Percentiles rank a stretch among this genome's conserved stretches.
These are phyloP conservation scores for Dioscorea alata DNA, from an alignment of 106 monocot species.

Conservation along the genomic window DNA sequence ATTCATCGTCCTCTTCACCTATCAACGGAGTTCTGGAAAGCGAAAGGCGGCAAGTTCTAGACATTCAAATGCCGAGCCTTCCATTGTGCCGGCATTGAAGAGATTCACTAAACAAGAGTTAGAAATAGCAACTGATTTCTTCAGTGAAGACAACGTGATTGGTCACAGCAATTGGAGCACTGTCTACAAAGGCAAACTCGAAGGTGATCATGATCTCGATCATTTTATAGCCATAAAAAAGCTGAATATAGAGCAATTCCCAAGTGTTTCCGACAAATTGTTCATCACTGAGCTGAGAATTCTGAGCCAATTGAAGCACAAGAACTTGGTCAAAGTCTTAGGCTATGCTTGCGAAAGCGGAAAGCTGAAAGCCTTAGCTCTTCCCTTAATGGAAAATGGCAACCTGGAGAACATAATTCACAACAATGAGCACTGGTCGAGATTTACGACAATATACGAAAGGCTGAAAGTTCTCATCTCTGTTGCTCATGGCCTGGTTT, in stretches of 20 bases:
- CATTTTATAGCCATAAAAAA: constrained; percentile 58
- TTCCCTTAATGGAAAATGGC: constrained; percentile 77
- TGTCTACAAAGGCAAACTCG: constrained; percentile 64
- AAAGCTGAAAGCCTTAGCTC: constrained; percentile 59
- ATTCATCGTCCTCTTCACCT: constrained; percentile 4
- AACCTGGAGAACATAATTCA: constrained; percentile 67
- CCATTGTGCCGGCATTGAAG: constrained; percentile 32
- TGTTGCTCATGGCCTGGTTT: constrained; percentile 60
- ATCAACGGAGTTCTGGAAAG: background rate
- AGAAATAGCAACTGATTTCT: constrained; percentile 49
- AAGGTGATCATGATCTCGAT: constrained; percentile 10
- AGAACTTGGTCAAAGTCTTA: constrained; percentile 64
- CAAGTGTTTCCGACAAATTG: constrained; percentile 54
- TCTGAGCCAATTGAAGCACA: constrained; percentile 59
- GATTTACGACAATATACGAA: constrained; percentile 47
- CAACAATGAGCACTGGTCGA: constrained; percentile 11
- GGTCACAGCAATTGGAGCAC: constrained; percentile 77
- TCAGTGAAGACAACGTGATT: constrained; percentile 57
- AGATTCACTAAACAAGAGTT: constrained; percentile 56
- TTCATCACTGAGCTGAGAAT: constrained; percentile 66
- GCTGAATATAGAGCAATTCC: constrained; percentile 64
- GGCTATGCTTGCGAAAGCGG: constrained; percentile 69
- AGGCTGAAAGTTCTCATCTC: constrained; percentile 49
- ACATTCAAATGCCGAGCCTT: constrained; percentile 1
- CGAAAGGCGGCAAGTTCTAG: background rate